Base-by-base conservation (phyloP, 257 asterid genomes). In the Primulina huaijiensis region DNA sequence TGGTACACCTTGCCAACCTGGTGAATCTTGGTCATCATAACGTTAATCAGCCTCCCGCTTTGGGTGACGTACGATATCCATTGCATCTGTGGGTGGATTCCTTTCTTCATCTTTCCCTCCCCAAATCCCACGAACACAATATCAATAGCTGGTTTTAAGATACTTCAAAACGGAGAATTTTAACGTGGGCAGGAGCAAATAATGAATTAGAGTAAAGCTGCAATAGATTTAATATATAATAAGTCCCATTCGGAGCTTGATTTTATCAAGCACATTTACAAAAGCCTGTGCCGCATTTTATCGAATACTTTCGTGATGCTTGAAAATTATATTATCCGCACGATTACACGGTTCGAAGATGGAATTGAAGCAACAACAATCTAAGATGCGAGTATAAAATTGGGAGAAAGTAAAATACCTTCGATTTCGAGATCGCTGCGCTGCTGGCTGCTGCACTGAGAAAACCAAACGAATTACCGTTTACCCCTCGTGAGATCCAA, bases 31-130 rank as follows among this genome's bases (percentile, higher is more conserved):
- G 90, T 80, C 96, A 90, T 88, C 85, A 75, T 81, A 59, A 86
- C 81, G 61, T 82, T 82, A 40, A 85, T 78, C 76, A 89, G 73
- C 20, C 90, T 79, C 1, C 96, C 96, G 60, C 89, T 87, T 70
- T 82, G 95, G 65, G 96, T 86, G 83, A 87, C 95, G 21, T 89
- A 87, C 0, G 92, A 84, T 66, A 87, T 86, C 95, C 96, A 89
- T 72, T 87, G 95, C 85, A 78, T 37, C 72, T 87, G 96, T 20
- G 96, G 92, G 71, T 89, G 96, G 66, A 87, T 77, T 72, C 96
- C 96, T 78, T 89, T 89, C 88, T 84, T 87, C 96, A 89, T 89
- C 68, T 69, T 76, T 65, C 61, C 82, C 83, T 76, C 60, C 31
- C 1, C 12, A 19, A 62, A 57, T 7, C 30, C 53, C 67, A 10